Evolutionary conservation across 1,139 yeast species (phyloP).

Genomic region (Nakaseomyces bracarensis): DNA sequence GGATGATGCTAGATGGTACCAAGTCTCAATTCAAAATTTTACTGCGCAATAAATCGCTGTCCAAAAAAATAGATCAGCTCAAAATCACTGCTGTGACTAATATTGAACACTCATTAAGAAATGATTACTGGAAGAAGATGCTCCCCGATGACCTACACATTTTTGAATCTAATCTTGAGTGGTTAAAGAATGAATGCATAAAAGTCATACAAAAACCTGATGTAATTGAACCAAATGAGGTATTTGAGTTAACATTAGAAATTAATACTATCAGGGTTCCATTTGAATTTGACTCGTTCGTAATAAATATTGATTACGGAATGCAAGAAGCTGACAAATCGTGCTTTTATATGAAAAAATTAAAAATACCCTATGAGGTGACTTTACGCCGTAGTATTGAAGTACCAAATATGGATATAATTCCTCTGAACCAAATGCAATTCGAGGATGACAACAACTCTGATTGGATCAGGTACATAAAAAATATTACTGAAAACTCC

Average conservation of each 20-base stretch:
- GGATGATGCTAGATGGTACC: conserved; percentile 76
- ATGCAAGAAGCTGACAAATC: conserved; percentile 16
- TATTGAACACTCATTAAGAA: conserved; percentile 22
- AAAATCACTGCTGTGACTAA: conserved; percentile 21
- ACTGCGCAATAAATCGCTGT: conserved; percentile 42
- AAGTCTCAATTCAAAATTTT: conserved; percentile 42
- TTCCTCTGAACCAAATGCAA: conserved; percentile 24
- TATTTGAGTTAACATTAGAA: conserved; percentile 43
- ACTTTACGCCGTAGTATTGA: conserved; percentile 32
- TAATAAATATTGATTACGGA: conserved; percentile 28
- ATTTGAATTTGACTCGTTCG: conserved; percentile 25
- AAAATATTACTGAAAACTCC: conserved; percentile 9
- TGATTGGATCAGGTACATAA: conserved; percentile 22
- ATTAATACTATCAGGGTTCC: conserved; percentile 31
- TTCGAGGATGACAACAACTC: conserved; percentile 11
- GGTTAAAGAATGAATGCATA: conserved; percentile 21
- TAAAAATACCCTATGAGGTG: conserved; percentile 31
- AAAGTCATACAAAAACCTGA: conserved; percentile 18
- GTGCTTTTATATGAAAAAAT: conserved; percentile 25
- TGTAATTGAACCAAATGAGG: conserved; percentile 21
- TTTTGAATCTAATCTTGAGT: conserved; percentile 22
- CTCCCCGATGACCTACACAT: conserved; percentile 24
- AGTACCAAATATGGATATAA: conserved; percentile 26
- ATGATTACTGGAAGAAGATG: conserved; percentile 28
- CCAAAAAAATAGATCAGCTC: conserved; percentile 23